phyloP scores from a whole-genome alignment of 2,329 filamentous ascomycete species.

The Exophiala xenobiotica region DNA sequence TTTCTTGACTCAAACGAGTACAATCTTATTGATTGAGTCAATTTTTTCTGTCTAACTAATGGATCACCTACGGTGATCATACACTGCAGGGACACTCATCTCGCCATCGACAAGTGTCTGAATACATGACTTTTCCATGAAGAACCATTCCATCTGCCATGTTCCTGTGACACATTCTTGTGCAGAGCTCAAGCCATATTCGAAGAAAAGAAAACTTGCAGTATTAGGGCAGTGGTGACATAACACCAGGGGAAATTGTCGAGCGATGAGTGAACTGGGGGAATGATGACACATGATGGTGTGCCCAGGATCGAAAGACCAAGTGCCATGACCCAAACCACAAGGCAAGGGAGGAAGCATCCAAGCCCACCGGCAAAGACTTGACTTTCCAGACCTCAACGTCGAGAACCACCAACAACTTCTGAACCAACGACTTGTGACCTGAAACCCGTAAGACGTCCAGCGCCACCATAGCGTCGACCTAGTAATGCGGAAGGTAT shows the following conservation, averaged over 20 bases:
- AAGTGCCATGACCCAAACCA: constrained; percentile 12
- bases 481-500: constrained; percentile 22
- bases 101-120: no score
- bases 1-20: background rate
- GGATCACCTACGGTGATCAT: background rate
- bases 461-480: constrained; percentile 24
- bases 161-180: background rate
- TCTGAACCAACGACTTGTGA: constrained; percentile 19
- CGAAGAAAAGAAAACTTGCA: constrained; percentile 17
- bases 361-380: constrained; percentile 22
- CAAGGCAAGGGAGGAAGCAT: constrained; percentile 14
- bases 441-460: constrained; percentile 23
- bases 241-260: constrained; percentile 15
- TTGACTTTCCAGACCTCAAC: constrained; percentile 17
- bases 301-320: constrained; percentile 19
- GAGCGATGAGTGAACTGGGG: background rate
- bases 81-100: no score
- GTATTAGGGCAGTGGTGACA: constrained; percentile 18
- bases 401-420: constrained; percentile 18
- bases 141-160: background rate
- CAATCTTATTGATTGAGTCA: background rate
- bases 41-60: background rate
- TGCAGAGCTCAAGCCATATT: constrained; percentile 1
- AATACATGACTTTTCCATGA: background rate
- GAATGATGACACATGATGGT: constrained; percentile 1